Evolutionary conservation across 768 basidiomycete genomes (phyloP), one percentile per base, ranked within the genome.

Genomic region (Suillus plorans): DNA sequence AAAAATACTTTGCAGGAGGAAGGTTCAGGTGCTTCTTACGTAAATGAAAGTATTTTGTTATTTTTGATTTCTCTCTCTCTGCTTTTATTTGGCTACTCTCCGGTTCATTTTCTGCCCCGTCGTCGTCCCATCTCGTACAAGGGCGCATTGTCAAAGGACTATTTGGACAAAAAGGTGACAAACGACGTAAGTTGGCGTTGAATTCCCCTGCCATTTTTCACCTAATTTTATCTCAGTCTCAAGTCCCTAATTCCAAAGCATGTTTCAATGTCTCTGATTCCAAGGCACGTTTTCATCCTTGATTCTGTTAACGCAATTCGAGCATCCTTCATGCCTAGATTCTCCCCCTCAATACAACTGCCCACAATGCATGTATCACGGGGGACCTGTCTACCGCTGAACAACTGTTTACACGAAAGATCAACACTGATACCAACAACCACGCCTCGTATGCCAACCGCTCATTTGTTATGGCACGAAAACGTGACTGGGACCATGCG

Each of bases 341-440:
- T 0, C 5, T 49, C n/a, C 2, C 10, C 1, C 22, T 49, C 2
- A 13, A 22, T 0, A 0, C 6, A 22, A 22, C 3, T 5, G 13
- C 47, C 47, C 6, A 2, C 1, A 13, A 49, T 14, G 47, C 47
- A 49, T 49, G 47, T 22, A 49, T 49, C 0, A 3, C 47, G 5
- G 47, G 47, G 2, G 47, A 49, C 14, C 22, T 49, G 47, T 14
- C 22, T 22, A 49, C 47, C 13, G 22, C 47, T 14, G 47, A 49
- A 49, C 47, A 14, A 0, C 47, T 49, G 1, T 22, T 47, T 13
- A 22, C 45, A 13, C n/a, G 45, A 22, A 12, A 47, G 3, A 22
- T 47, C 10, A 22, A 47, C 0, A 22, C 13, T 13, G n/a, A 49
- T 49, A 0, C 47, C 5, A 22, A 49, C 1, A 13, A 49, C 6